phyloP scores from a whole-genome alignment of 2,329 filamentous ascomycete genomes.

The Colletotrichum incanum region DNA sequence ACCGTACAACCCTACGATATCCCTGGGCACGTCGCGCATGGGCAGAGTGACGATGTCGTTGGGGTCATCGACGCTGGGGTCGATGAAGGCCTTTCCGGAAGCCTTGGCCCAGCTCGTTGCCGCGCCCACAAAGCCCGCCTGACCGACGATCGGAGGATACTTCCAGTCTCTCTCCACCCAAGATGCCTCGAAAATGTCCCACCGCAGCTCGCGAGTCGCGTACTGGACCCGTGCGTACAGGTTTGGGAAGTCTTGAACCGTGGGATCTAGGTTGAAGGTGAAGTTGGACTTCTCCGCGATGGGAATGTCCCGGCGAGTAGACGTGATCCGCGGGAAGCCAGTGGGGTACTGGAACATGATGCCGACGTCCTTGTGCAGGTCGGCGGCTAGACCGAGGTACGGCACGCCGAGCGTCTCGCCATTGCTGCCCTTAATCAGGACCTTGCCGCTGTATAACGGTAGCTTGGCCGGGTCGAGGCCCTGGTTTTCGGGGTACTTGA shows the following conservation, averaged over 20 bases:
- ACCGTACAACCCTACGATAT: conserved; percentile 44
- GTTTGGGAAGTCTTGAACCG: conserved; percentile 49
- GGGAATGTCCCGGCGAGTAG: conserved; percentile 23
- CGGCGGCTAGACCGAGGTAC: conserved; percentile 48
- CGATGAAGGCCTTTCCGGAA: conserved; percentile 53
- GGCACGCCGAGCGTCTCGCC: conserved; percentile 54
- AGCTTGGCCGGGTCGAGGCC: conserved; percentile 46
- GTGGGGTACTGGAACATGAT: conserved; percentile 38
- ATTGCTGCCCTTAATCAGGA: conserved; percentile 51
- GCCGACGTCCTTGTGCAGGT: conserved; percentile 27
- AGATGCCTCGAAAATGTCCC: conserved; percentile 56
- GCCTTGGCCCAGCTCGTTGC: conserved; percentile 58
- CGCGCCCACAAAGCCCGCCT: conserved; percentile 60
- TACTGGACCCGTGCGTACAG: conserved; percentile 45
- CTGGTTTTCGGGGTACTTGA: conserved; percentile 29
- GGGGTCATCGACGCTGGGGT: conserved; percentile 53
- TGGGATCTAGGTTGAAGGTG: conserved; percentile 47
- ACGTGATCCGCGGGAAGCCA: conserved; percentile 34
- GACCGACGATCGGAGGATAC: conserved; percentile 57
- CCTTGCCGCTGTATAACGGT: conserved; percentile 54
- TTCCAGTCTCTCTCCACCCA: conserved; percentile 59
- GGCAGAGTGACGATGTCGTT: conserved; percentile 58
- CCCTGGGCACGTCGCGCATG: conserved; percentile 52
- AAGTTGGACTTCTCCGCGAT: conserved; percentile 46
- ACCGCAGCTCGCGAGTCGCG: conserved; percentile 49